Evolutionary conservation across 352 stramenopile species (phyloP), one percentile per base, ranked within the genome.

Genomic region (Pythium vanterpoolii): DNA sequence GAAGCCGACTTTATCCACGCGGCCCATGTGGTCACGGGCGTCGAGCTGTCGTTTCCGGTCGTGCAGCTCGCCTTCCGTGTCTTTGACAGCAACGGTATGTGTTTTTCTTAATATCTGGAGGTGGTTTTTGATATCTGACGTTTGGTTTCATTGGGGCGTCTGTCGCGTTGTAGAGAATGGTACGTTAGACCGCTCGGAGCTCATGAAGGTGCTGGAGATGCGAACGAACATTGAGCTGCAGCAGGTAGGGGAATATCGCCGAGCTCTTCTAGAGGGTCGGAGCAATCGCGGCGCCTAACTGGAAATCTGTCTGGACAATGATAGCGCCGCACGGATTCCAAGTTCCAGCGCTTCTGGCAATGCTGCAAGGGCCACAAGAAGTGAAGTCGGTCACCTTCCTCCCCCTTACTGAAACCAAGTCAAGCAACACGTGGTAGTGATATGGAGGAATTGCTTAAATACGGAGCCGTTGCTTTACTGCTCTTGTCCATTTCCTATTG

Each of bases 1-100:
- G 83, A 90, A 75, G 71, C 72, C 9, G 79, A 92, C 36, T 92
- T 92, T 62, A 86, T 90, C 53, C 77, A 73, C 26, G 83, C 83
- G 1, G 67, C 74, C 13, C 77, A 68, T 16, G 68, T 92, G 48
- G 83, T 90, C 19, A 87, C 68, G 40, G 76, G 77, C 38, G 77
- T 87, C 14, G 78, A 88, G 50, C 60, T 92, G 21, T 75, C 83
- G 39, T 83, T 79, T 28, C 75, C 79, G 0, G 77, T 92, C 49
- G 79, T 89, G 11, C 73, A 87, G 64, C 77, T 89, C 27, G 80
- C 77, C 11, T 92, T 92, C 60, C 83, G 79, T 18, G 64, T 92
- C 39, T 92, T 92, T 36, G 78, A 92, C 46, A 71, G 70, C 52
- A 76, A 90, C 43, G 79, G 83, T 90, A 51, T 13, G 44, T 9